Percentiles rank a stretch among this genome's conserved stretches.
Evolutionary conservation across 495 filamentous ascomycete genomes (phyloP).

Genomic region (Oleoguttula mirabilis): DNA sequence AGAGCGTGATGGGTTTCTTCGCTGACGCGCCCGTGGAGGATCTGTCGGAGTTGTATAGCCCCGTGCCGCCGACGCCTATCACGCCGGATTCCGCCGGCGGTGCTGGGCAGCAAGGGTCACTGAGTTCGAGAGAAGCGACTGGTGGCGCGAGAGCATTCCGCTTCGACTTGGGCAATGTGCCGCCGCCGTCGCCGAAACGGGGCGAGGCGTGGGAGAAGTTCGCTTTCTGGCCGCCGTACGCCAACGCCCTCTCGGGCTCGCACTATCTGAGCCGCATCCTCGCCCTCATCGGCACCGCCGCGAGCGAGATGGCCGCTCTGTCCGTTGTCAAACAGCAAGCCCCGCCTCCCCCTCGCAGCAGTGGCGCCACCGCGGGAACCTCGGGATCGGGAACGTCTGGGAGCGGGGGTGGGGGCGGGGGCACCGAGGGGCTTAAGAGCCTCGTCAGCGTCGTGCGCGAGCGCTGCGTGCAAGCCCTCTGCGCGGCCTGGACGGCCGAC

Average conservation of each 20-base stretch:
- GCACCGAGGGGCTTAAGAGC: slow-evolving; percentile 50
- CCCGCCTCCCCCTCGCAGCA: too few relatives aligned
- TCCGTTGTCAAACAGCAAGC: slow-evolving; percentile 47
- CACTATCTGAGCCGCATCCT: slow-evolving; percentile 77
- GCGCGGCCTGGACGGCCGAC: slow-evolving; percentile 77
- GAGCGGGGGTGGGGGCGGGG: not conserved
- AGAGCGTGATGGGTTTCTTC: slow-evolving; percentile 68
- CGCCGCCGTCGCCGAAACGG: slow-evolving; percentile 59
- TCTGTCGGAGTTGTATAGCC: slow-evolving; percentile 71
- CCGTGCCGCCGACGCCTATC: slow-evolving; percentile 57
- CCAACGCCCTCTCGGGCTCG: slow-evolving; percentile 78
- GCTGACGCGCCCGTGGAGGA: slow-evolving; percentile 85
- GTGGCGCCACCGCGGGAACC: too few relatives aligned
- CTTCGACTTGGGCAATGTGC: slow-evolving; percentile 54
- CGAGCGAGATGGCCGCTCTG: slow-evolving; percentile 72
- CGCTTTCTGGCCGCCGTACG: slow-evolving; percentile 90
- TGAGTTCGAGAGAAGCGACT: not conserved
- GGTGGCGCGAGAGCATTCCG: not conserved
- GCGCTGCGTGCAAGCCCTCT: slow-evolving; percentile 65
- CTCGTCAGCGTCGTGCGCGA: slow-evolving; percentile 73
- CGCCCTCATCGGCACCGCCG: slow-evolving; percentile 66
- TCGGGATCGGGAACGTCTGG: too few relatives aligned
- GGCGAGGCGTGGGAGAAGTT: slow-evolving; percentile 86
- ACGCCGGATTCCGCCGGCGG: slow-evolving; percentile 42
- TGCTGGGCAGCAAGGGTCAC: not conserved